Evolutionary conservation across 1,284 basidiomycete genomes (phyloP).

Genomic region (Ganoderma resinaceum): DNA sequence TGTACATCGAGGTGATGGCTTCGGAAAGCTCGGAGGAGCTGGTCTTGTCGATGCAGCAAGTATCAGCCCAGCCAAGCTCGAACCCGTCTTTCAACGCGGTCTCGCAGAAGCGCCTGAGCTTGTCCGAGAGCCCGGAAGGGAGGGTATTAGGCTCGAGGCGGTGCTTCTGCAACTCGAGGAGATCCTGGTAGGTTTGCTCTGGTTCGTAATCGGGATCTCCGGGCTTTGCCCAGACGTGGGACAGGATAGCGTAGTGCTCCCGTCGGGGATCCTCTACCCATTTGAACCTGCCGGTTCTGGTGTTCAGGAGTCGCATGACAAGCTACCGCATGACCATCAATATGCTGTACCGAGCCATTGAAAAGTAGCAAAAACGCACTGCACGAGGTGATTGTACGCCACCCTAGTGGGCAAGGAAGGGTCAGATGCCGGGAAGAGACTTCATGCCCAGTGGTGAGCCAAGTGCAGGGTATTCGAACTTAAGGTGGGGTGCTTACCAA

Average conservation of each 20-base stretch:
- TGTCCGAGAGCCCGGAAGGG: background rate
- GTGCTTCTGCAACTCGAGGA: background rate
- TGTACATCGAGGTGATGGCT: slow-evolving; percentile 3
- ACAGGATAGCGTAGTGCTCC: background rate
- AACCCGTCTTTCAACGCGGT: background rate
- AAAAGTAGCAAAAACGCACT: background rate
- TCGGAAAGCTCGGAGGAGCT: slow-evolving; percentile 4
- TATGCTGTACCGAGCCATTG: background rate
- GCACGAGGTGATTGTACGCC: background rate
- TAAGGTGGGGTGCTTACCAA: background rate
- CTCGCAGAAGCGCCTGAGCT: background rate
- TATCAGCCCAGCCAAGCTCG: background rate
- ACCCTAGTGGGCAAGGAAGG: background rate
- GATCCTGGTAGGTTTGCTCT: slow-evolving; percentile 14
- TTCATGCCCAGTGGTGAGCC: no score
- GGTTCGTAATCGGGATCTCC: background rate
- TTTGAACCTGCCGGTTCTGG: slow-evolving; percentile 8
- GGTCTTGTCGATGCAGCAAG: slow-evolving; percentile 11
- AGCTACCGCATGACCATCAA: background rate
- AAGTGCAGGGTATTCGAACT: background rate
- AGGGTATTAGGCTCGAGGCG: no score
- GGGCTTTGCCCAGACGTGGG: background rate
- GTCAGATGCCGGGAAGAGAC: no score
- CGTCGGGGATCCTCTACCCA: slow-evolving; percentile 14
- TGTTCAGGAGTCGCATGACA: slow-evolving; percentile 15